Conservation (phyloP, 2,329 filamentous ascomycete species). For the Monilinia laxa region DNA sequence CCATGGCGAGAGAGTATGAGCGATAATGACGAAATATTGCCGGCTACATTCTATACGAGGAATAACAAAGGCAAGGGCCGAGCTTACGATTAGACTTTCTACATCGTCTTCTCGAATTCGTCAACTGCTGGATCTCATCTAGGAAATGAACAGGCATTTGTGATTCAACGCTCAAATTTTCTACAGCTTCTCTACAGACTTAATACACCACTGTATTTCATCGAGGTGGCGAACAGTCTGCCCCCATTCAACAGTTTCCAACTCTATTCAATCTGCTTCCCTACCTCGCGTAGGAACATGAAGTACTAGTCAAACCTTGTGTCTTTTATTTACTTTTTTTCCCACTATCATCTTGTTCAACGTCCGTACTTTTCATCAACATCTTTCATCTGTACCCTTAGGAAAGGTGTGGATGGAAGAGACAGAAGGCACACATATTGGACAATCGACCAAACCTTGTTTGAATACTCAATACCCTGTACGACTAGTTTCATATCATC, state of each 20-base stretch:
- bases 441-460: background rate
- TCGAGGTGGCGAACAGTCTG: background rate
- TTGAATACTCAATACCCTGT: conserved; percentile 18
- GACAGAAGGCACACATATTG: background rate
- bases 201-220: background rate
- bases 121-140: background rate
- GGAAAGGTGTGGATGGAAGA: background rate
- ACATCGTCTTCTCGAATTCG: background rate
- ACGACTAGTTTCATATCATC: background rate
- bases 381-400: background rate
- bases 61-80: background rate
- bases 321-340: background rate
- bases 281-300: background rate
- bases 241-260: too few species aligned
- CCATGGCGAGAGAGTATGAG: conserved; percentile 8
- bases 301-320: conserved; percentile 1
- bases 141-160: background rate
- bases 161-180: too few species aligned
- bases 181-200: too few species aligned
- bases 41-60: background rate
- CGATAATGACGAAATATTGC: background rate
- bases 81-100: background rate
- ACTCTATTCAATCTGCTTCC: background rate
- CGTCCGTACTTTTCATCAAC: conserved; percentile 1
- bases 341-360: background rate